Evolutionary conservation across 1,284 basidiomycete genomes (phyloP).

Genomic region (Laetiporus sulphureus): DNA sequence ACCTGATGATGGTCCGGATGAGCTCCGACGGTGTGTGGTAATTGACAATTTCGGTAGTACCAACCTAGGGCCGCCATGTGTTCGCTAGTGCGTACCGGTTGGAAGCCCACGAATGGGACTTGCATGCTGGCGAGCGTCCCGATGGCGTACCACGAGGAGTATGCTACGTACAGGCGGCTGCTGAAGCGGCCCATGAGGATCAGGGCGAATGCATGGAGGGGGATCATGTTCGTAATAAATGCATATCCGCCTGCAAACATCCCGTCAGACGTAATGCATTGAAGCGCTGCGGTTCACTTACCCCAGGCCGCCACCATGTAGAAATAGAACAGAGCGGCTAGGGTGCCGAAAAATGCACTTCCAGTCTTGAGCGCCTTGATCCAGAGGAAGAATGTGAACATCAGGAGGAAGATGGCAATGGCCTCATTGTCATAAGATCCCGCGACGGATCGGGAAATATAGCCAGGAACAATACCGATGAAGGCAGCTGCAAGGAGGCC

Average conservation of each 20-base stretch:
- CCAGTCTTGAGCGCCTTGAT: slow-evolving; percentile 95
- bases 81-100: slow-evolving; percentile 96
- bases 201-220: slow-evolving; percentile 88
- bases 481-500: slow-evolving; percentile 97
- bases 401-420: slow-evolving; percentile 98
- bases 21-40: slow-evolving; percentile 4
- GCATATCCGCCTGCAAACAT: slow-evolving; percentile 79
- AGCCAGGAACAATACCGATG: slow-evolving; percentile 96
- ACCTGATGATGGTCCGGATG: slow-evolving; percentile 34
- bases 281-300: slow-evolving; percentile 26
- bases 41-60: too few species aligned
- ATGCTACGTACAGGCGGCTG: slow-evolving; percentile 88
- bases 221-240: slow-evolving; percentile 99
- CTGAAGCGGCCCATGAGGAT: slow-evolving; percentile 97
- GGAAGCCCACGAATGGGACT: slow-evolving; percentile 99
- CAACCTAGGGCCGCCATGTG: slow-evolving; percentile 96
- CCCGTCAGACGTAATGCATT: slow-evolving; percentile 6
- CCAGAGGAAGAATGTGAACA: slow-evolving; percentile 99
- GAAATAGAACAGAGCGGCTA: slow-evolving; percentile 96
- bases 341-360: slow-evolving; percentile 85
- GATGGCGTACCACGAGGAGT: slow-evolving; percentile 97
- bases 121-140: slow-evolving; percentile 98
- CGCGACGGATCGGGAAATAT: slow-evolving; percentile 98
- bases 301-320: slow-evolving; percentile 99
- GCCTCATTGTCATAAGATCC: slow-evolving; percentile 99